Percentiles rank a stretch among this genome's conserved stretches.
Conservation (phyloP, 2,329 filamentous ascomycete genomes). For the Zymoseptoria ardabiliae region DNA sequence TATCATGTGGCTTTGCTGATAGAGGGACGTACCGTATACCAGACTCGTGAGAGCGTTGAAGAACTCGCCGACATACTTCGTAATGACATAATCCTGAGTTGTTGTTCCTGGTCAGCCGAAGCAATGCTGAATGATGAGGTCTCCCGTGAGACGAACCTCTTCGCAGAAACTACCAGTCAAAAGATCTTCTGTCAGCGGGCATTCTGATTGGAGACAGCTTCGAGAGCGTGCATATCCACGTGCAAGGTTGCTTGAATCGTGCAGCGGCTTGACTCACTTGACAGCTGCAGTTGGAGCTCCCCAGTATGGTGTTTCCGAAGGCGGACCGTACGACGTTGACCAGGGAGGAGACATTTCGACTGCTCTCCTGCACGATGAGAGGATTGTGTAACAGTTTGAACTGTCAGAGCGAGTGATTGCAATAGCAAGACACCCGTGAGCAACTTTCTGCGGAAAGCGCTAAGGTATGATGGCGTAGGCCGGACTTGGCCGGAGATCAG, state of each 20-base stretch:
- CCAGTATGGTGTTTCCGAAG: background rate
- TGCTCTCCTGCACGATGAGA: background rate
- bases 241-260: background rate
- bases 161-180: constrained; percentile 18
- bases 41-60: constrained; percentile 24
- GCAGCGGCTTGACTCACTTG: constrained; percentile 29
- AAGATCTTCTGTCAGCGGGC: constrained; percentile 34
- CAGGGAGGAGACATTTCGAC: background rate
- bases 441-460: too few relatives aligned
- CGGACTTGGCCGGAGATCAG: too few relatives aligned
- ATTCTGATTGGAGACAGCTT: constrained; percentile 2
- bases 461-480: too few relatives aligned
- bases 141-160: constrained; percentile 8
- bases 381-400: background rate
- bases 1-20: background rate
- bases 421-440: too few relatives aligned
- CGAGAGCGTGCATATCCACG: constrained; percentile 1
- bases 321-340: background rate
- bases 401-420: too few relatives aligned
- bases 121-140: background rate
- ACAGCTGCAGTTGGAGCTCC: background rate
- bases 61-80: constrained; percentile 21
- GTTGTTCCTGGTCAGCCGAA: background rate
- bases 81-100: constrained; percentile 20
- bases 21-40: constrained; percentile 14